These are phyloP conservation scores for Alternaria sp. DNA, from an alignment of 2,329 filamentous ascomycete species.

Conservation along the genomic window DNA sequence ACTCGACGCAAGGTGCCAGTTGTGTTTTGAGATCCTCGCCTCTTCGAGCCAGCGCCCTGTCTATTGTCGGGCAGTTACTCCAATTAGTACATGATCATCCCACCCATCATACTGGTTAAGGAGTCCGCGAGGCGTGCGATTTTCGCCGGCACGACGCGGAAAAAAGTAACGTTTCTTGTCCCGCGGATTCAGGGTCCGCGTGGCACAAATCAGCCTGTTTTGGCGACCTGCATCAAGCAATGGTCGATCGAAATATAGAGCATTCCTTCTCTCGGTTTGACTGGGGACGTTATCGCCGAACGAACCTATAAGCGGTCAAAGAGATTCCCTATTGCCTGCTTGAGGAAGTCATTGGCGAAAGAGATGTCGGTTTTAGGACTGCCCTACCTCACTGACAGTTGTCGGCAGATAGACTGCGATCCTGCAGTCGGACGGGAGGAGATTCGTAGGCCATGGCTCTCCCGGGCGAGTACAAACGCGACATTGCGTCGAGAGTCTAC, in stretches of 20 bases:
- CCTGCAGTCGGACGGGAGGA: conserved; percentile 17
- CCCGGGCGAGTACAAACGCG: background rate
- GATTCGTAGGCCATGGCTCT: background rate
- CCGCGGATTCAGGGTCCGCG: conserved; percentile 17
- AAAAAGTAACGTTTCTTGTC: conserved; percentile 16
- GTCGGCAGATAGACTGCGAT: conserved; percentile 13
- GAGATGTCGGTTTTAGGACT: conserved; percentile 6
- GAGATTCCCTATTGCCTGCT: conserved; percentile 1
- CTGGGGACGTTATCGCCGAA: conserved; percentile 1
- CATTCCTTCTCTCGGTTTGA: conserved; percentile 6
- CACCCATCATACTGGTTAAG: conserved; percentile 5
- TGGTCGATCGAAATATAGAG: conserved; percentile 20
- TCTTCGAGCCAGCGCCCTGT: conserved; percentile 9
- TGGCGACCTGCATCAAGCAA: conserved; percentile 14
- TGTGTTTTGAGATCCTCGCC: conserved; percentile 20
- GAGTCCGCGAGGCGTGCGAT: conserved; percentile 6
- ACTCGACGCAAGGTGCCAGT: conserved; percentile 13
- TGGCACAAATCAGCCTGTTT: conserved; percentile 6
- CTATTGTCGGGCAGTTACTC: conserved; percentile 11
- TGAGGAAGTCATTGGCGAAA: conserved; percentile 2
- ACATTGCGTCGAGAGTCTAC: background rate
- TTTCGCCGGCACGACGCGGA: conserved; percentile 11
- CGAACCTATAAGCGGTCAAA: conserved; percentile 8
- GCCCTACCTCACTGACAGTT: conserved; percentile 6
- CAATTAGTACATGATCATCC: conserved; percentile 17